These are phyloP conservation scores for Fistulifera pelliculosa DNA, from an alignment of 108 stramenopile genomes.

Conservation along the genomic window DNA sequence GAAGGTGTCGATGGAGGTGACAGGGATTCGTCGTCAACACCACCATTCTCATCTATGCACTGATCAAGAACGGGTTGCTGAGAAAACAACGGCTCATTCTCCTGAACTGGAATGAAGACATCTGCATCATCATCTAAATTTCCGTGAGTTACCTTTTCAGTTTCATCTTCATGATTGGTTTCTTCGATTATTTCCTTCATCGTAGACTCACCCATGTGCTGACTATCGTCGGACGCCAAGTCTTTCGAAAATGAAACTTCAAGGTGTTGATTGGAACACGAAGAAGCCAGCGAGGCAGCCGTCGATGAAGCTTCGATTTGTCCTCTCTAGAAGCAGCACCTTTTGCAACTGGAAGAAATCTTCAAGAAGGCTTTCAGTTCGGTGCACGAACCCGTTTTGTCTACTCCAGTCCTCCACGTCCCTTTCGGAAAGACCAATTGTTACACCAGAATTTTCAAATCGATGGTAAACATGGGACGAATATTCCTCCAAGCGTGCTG, in stretches of 20 bases:
- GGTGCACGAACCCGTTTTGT: conserved; percentile 12
- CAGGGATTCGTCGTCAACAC: conserved; percentile 7
- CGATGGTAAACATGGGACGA: no score
- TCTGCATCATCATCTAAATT: neutral
- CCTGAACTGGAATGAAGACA: conserved; percentile 5
- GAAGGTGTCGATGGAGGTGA: conserved; percentile 58
- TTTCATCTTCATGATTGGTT: conserved; percentile 1
- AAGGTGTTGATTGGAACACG: conserved; percentile 9
- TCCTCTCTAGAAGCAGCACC: neutral
- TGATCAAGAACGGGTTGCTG: neutral
- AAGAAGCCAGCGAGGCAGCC: conserved; percentile 73
- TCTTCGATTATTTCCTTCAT: conserved; percentile 2
- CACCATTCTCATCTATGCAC: neutral
- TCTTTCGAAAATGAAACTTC: conserved; percentile 14
- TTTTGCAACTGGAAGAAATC: conserved; percentile 34
- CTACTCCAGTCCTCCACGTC: conserved; percentile 6
- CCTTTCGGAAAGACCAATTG: no score
- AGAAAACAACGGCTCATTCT: neutral
- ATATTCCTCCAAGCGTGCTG: no score
- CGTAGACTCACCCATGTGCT: neutral
- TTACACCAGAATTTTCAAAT: no score
- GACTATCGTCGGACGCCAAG: neutral
- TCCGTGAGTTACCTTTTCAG: neutral
- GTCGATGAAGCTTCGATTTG: conserved; percentile 54
- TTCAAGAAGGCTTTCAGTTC: conserved; percentile 44